Base-by-base conservation (phyloP, 305 asterid genomes). In the Solanum hybrid region DNA sequence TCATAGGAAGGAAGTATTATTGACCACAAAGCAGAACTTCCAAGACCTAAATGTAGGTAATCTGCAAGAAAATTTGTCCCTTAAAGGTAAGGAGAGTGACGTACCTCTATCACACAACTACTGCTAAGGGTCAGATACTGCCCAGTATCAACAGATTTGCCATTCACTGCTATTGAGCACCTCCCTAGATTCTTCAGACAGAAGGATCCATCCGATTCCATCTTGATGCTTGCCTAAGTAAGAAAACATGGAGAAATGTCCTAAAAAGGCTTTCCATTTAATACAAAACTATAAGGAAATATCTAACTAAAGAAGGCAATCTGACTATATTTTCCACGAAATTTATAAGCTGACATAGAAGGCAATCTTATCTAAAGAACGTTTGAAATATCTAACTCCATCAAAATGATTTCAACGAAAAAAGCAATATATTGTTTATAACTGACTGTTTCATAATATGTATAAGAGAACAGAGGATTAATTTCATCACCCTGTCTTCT, bases 81-180 rank as follows among this genome's bases (percentile, higher is more conserved):
- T 86, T 85, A 31, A 87, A 89, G 24, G 5, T 78, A 77, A 42
- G 80, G 88, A 64, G 87, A 88, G 89, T 57, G 87, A 69, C 86
- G 69, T 96, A 96, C 99, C 99, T 98, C 99, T 77, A 98, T 96
- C 92, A 98, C 92, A 93, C 98, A 96, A 91, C 95, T 93, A 87
- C 96, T 89, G 88, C 92, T 89, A 86, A 98, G 99, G 90, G 91
- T 92, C 90, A 95, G 92, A 90, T 93, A 91, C 92, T 95, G 97
- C 29, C 99, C 98, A 89, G 90, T 91, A 81, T 94, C 95, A 92
- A 97, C 93, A 20, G 93, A 28, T 89, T 90, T 90, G 86, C 99
- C 99, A 89, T 97, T 97, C 91, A 98, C 98, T 10, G 94, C 93
- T 78, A 98, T 93, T 37, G 95, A 92, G 93, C 98, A 93, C 94